These are phyloP conservation scores for Fusarium floridanum DNA, from an alignment of 2,329 filamentous ascomycete genomes.

Conservation along the genomic window DNA sequence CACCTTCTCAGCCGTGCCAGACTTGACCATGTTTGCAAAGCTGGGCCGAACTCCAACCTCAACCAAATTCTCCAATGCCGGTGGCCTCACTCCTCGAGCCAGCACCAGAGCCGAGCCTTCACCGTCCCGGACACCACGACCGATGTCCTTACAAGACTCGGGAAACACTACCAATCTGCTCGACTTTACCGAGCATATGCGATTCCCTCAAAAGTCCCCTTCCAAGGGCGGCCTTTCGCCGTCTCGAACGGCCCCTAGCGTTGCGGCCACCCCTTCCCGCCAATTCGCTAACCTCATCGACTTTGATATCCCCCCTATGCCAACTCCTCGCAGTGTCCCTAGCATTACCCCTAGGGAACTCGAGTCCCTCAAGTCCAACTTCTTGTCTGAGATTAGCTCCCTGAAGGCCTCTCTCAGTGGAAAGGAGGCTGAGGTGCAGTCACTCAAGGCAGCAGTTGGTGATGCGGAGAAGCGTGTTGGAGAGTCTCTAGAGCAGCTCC, in stretches of 20 bases:
- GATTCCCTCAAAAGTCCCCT: slow-evolving; percentile 65
- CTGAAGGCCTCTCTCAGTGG: slow-evolving; percentile 91
- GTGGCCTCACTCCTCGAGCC: slow-evolving; percentile 55
- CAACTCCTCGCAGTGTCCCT: slow-evolving; percentile 91
- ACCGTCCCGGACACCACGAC: slow-evolving; percentile 53
- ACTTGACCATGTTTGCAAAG: slow-evolving; percentile 85
- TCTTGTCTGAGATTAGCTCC: slow-evolving; percentile 94
- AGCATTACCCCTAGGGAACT: slow-evolving; percentile 92
- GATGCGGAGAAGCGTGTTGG: slow-evolving; percentile 95
- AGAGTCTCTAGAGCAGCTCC: slow-evolving; percentile 84
- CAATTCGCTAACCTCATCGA: slow-evolving; percentile 77
- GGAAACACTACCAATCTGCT: slow-evolving; percentile 81
- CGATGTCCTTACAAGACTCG: slow-evolving; percentile 56
- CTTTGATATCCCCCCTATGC: slow-evolving; percentile 89
- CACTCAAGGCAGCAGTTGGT: slow-evolving; percentile 85
- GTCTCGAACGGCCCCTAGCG: slow-evolving; percentile 48
- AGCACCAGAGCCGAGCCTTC: slow-evolving; percentile 49
- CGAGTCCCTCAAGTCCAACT: slow-evolving; percentile 90
- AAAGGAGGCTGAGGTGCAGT: slow-evolving; percentile 91
- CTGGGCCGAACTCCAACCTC: slow-evolving; percentile 77
- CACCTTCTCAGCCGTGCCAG: slow-evolving; percentile 89
- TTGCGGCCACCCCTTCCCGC: slow-evolving; percentile 61
- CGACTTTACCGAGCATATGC: slow-evolving; percentile 86
- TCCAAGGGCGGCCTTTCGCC: slow-evolving; percentile 50
- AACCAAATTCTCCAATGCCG: slow-evolving; percentile 61